Base-by-base conservation (phyloP, 371 early-diverging fungal genomes). In the Cokeromyces recurvatus region DNA sequence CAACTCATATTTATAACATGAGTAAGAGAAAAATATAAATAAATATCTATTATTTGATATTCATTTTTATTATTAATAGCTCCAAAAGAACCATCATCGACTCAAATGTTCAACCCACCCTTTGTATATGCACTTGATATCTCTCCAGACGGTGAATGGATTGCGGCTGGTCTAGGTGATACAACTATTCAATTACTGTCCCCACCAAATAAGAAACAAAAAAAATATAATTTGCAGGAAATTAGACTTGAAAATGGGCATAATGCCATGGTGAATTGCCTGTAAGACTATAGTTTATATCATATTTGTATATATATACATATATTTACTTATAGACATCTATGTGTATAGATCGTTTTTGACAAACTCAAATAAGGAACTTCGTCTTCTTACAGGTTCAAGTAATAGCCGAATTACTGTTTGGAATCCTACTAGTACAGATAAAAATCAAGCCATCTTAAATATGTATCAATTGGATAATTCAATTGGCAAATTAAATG, bases 101-200 rank as follows among this genome's bases (percentile, higher is more conserved):
- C 56, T 4, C 74, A 70, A 53, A 69, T 75, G 67, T 71, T 71
- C 38, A 75, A 75, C 34, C 75, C 75, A 0, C 75, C 75, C 0
- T 75, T 75, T 54, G 70, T 75, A 20, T 67, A 75, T 38, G 42
- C 63, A 4, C 20, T 71, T 14, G 56, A 46, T 4, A 50, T 46
- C 1, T 62, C 67, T 4, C 15, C 45, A 1, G 48, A 61, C 38
- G 71, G 72, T 11, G 43, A 57, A 31, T 64, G 63, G 61, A 41
- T 75, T 19, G 75, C 67, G 8, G 69, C 71, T 24, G 63, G 71
- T 25, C 42, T 71, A 17, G 75, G 75, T 16, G 75, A 75, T 35
- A 46, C 67, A 0, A 63, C 64, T 23, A 55, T 74, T 15, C 64
- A 65, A 22, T 29, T 61, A 19, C 36, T 55, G 14, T 59, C 53